Base-by-base conservation (phyloP, 305 asterid genomes). In the Solanum aculeatissimum region DNA sequence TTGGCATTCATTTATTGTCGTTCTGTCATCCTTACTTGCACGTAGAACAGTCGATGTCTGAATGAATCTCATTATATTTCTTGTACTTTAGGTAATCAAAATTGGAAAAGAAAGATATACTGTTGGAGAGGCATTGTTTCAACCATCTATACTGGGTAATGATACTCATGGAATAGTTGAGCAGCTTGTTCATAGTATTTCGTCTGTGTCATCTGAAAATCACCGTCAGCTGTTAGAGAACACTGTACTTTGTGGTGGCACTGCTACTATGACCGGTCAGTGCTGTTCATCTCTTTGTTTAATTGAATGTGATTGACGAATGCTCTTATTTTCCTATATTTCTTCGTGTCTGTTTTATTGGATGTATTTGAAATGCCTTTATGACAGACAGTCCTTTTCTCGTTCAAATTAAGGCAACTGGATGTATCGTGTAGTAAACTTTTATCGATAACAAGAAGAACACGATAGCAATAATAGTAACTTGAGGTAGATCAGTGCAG, bases 181-280 rank as follows among this genome's bases (percentile, higher is more conserved):
- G 92, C 99, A 97, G 91, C 99, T 97, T 83, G 98, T 95, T 87
- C 97, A 91, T 83, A 92, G 97, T 83, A 87, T 97, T 83, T 92
- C 99, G 82, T 91, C 94, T 11, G 98, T 97, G 84, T 93, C 99
- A 9, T 84, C 98, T 18, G 99, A 97, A 92, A 95, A 97, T 87
- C 99, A 97, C 77, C 97, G 99, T 81, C 99, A 97, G 87, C 94
- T 97, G 69, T 88, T 97, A 40, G 99, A 97, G 85, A 97, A 95
- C 87, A 97, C 99, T 11, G 98, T 97, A 25, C 95, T 97, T 72
- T 97, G 99, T 83, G 99, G 99, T 74, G 99, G 98, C 89, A 97
- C 96, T 86, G 93, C 93, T 87, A 90, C 98, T 21, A 93, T 97
- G 97, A 45, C 89, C 53, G 99, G 99, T 94, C 83, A 85, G 85